These are phyloP conservation scores for Penicillium thymicola DNA, from an alignment of 2,329 filamentous ascomycete species.

Conservation along the genomic window DNA sequence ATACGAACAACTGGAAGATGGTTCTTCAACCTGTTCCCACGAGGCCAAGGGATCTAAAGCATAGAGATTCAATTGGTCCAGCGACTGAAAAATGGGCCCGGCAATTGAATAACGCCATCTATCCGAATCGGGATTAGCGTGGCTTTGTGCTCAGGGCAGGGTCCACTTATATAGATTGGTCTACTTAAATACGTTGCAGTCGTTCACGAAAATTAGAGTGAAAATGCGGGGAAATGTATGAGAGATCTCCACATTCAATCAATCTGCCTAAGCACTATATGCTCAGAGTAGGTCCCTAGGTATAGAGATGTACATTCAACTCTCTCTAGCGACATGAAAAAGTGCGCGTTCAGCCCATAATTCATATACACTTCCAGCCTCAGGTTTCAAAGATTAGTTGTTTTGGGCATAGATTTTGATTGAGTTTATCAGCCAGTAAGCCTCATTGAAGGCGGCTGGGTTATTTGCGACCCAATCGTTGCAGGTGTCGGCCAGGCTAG, in stretches of 20 bases:
- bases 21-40: not conserved
- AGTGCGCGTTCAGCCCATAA: not conserved
- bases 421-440: not conserved
- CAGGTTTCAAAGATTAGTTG: not conserved
- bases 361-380: no score
- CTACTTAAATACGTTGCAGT: not conserved
- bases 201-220: not conserved
- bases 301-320: not conserved
- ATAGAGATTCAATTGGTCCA: not conserved
- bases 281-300: not conserved
- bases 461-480: not conserved
- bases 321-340: not conserved
- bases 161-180: not conserved
- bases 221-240: not conserved
- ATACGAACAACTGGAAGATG: not conserved
- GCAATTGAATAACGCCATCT: not conserved
- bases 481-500: not conserved
- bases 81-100: not conserved
- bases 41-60: not conserved
- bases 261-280: not conserved
- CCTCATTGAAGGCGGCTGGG: not conserved
- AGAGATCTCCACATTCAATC: not conserved
- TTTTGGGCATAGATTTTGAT: not conserved
- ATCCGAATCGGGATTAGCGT: not conserved
- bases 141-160: not conserved